phyloP scores from a whole-genome alignment of 345 rosid genomes.

The Euphorbia peplus region DNA sequence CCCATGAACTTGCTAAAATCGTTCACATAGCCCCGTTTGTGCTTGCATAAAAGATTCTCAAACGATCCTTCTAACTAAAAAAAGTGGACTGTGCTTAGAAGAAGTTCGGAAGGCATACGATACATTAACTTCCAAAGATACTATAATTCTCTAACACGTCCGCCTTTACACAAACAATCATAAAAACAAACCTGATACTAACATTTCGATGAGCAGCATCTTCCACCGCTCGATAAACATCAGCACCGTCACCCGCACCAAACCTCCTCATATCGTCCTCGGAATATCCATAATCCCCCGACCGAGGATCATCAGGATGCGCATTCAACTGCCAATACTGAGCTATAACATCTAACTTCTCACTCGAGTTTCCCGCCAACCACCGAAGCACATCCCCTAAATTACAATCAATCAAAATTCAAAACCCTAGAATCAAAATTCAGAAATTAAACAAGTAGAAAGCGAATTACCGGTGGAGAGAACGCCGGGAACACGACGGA shows the following conservation, averaged over 20 bases:
- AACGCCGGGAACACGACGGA: slow-evolving; percentile 63
- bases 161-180: too few species aligned
- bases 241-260: slow-evolving; percentile 54
- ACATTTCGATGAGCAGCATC: slow-evolving; percentile 69
- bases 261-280: slow-evolving; percentile 43
- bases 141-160: too few species aligned
- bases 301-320: slow-evolving; percentile 56
- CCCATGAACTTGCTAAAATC: too few species aligned
- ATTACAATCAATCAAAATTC: background rate
- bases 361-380: slow-evolving; percentile 70
- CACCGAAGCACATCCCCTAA: slow-evolving; percentile 73
- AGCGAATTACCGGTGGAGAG: slow-evolving; percentile 58
- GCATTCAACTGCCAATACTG: slow-evolving; percentile 83
- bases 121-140: too few species aligned
- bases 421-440: too few species aligned
- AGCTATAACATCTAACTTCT: slow-evolving; percentile 65
- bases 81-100: too few species aligned
- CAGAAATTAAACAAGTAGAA: background rate
- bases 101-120: too few species aligned
- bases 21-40: too few species aligned
- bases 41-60: too few species aligned
- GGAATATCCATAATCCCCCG: slow-evolving; percentile 81
- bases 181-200: slow-evolving; percentile 43
- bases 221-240: slow-evolving; percentile 57
- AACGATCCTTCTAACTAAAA: too few species aligned